Evolutionary conservation across 2,329 filamentous ascomycete species (phyloP).

Genomic region (Rosellinia necatrix): DNA sequence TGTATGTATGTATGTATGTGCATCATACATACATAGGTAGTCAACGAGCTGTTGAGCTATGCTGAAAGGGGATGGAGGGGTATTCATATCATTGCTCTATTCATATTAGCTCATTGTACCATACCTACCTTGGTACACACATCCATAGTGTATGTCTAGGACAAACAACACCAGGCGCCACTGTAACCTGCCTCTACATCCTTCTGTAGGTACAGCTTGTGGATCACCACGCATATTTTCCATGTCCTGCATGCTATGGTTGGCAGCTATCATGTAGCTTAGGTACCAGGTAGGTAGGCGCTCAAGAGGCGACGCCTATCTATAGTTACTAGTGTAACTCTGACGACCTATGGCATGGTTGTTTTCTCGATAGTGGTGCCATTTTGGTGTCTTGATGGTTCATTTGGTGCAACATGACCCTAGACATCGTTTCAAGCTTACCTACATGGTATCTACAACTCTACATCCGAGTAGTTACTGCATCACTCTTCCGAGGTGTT

Average conservation of each 20-base stretch:
- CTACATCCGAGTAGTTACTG: background rate
- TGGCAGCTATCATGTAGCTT: no score
- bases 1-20: no score
- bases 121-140: no score
- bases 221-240: slow-evolving; percentile 15
- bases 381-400: background rate
- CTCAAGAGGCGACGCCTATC: no score
- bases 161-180: slow-evolving; percentile 3
- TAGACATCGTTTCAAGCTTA: no score
- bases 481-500: slow-evolving; percentile 10
- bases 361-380: background rate
- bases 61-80: slow-evolving; percentile 17
- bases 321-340: no score
- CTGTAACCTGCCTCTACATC: background rate
- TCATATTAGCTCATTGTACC: no score
- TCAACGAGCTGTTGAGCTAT: no score
- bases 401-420: background rate
- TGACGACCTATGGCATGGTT: background rate
- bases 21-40: no score
- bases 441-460: background rate
- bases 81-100: background rate
- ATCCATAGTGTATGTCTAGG: no score
- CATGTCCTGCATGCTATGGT: slow-evolving; percentile 16
- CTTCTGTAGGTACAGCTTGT: slow-evolving; percentile 1
- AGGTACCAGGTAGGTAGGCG: no score